Evolutionary conservation across 2,329 filamentous ascomycete genomes (phyloP).

Genomic region (Chalaropsis thielavioides): DNA sequence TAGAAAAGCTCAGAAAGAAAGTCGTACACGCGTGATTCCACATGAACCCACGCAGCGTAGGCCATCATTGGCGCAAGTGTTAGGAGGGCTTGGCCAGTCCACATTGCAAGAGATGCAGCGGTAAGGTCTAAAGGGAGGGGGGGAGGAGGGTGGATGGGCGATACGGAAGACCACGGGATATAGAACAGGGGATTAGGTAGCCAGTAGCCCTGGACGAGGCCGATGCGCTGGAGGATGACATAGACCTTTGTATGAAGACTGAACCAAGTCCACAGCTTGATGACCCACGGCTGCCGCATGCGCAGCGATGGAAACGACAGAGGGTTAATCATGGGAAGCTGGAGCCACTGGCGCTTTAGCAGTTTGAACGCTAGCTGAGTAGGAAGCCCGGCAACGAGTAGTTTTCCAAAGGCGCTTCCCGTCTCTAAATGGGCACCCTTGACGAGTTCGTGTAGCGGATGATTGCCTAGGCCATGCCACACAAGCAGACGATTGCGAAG

Average conservation of each 20-base stretch:
- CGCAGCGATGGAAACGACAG: constrained; percentile 8
- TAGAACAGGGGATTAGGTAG: constrained; percentile 38
- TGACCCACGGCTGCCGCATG: constrained; percentile 6
- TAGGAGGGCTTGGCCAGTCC: constrained; percentile 30
- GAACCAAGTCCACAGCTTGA: constrained; percentile 14
- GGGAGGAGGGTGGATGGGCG: constrained; percentile 35
- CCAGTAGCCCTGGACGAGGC: constrained; percentile 29
- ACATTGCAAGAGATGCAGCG: constrained; percentile 28
- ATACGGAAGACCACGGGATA: constrained; percentile 38
- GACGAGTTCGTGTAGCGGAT: constrained; percentile 34
- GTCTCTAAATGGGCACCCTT: constrained; percentile 24
- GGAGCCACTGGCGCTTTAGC: constrained; percentile 9
- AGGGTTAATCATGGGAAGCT: not conserved
- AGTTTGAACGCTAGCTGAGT: constrained; percentile 25
- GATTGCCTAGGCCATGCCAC: constrained; percentile 28
- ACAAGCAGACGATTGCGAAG: constrained; percentile 42
- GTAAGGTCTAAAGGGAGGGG: constrained; percentile 29
- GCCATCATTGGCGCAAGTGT: constrained; percentile 34
- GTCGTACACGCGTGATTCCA: constrained; percentile 18
- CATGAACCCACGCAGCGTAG: constrained; percentile 31
- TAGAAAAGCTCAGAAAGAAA: constrained; percentile 1
- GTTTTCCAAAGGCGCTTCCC: constrained; percentile 23
- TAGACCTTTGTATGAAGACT: constrained; percentile 35
- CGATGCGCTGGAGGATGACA: constrained; percentile 38
- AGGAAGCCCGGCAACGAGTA: constrained; percentile 29